phyloP scores from a whole-genome alignment of 768 basidiomycete genomes.

The Suillus paluster region DNA sequence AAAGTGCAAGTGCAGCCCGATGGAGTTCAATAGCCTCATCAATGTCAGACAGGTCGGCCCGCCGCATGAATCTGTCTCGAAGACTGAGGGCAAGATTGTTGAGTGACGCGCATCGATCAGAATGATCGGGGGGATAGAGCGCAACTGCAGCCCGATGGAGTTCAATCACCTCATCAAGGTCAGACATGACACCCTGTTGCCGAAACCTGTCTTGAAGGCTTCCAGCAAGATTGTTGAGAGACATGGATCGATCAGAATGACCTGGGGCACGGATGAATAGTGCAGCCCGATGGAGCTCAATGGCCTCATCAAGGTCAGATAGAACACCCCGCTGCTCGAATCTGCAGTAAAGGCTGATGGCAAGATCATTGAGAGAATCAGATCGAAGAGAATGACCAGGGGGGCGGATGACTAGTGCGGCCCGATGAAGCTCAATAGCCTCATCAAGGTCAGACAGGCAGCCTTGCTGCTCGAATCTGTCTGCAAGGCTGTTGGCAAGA shows the following conservation, averaged over 20 bases:
- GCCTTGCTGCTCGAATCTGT: conserved; percentile 20
- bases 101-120: not conserved
- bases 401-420: conserved; percentile 25
- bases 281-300: conserved; percentile 15
- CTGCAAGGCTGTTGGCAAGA: conserved; percentile 18
- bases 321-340: conserved; percentile 27
- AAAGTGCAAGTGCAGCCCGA: conserved; percentile 20
- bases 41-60: conserved; percentile 28
- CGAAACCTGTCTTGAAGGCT: too few relatives aligned
- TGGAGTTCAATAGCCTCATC: conserved; percentile 13
- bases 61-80: conserved; percentile 24
- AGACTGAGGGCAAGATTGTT: conserved; percentile 6
- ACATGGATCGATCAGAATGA: conserved; percentile 3
- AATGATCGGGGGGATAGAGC: conserved; percentile 24
- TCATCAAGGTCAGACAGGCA: conserved; percentile 19
- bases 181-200: too few relatives aligned
- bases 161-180: not conserved
- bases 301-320: conserved; percentile 26
- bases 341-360: conserved; percentile 15
- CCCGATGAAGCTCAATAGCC: conserved; percentile 17
- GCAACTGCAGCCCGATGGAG: conserved; percentile 20
- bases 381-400: conserved; percentile 14
- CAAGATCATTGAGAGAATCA: too few relatives aligned
- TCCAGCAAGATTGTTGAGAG: too few relatives aligned
- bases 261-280: conserved; percentile 21